Conservation (phyloP, 2,329 filamentous ascomycete genomes). For the Colletotrichum viniferum region DNA sequence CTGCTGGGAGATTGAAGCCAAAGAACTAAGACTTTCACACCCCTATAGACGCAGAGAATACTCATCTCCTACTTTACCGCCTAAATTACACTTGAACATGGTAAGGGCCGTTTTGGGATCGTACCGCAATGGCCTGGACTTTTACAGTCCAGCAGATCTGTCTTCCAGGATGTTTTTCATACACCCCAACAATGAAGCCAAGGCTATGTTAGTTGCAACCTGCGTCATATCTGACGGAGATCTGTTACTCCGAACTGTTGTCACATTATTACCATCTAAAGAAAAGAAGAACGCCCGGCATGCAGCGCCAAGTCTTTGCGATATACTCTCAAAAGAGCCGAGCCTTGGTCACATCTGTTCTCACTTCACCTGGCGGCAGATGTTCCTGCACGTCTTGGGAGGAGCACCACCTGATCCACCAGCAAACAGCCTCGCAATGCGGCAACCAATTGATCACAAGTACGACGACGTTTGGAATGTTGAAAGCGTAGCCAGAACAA, state of each 20-base stretch:
- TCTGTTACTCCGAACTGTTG: accelerated
- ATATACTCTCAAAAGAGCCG: accelerated
- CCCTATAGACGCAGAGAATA: neutral
- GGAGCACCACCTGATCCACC: neutral
- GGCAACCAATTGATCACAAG: accelerated
- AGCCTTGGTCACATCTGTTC: accelerated
- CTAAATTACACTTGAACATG: neutral
- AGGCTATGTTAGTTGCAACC: accelerated
- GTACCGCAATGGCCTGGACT: accelerated
- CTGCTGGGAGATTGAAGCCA: too few relatives aligned
- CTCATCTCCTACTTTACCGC: neutral
- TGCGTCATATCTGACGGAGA: accelerated
- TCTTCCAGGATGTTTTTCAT: accelerated
- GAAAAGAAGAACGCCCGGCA: accelerated
- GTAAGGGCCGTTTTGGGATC: accelerated
- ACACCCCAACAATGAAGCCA: accelerated
- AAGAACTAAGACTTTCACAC: too few relatives aligned
- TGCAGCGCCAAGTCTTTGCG: accelerated
- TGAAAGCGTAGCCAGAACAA: accelerated
- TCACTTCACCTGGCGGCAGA: accelerated
- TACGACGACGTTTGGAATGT: accelerated
- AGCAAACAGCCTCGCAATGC: accelerated
- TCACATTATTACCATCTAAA: accelerated
- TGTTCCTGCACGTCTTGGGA: accelerated
- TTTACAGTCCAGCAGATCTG: accelerated